phyloP scores from a whole-genome alignment of 75 land plant species.

The Ceratopteris richardii region DNA sequence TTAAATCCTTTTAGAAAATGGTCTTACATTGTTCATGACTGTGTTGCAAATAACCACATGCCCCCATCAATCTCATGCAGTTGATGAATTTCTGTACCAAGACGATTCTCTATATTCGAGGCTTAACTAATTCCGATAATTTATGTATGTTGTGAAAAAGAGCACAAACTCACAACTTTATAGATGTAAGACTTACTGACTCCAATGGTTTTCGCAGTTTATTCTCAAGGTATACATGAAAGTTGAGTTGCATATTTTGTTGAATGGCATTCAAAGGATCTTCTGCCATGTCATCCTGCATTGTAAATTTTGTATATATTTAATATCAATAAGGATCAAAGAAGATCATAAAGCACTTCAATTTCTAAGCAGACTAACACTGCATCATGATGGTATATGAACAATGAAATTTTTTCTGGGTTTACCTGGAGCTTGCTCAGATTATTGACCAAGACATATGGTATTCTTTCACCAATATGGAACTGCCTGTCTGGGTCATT shows the following conservation, averaged over 20 bases:
- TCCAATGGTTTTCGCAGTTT: constrained; percentile 36
- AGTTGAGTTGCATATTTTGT: constrained; percentile 20
- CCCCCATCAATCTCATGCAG: too few relatives aligned
- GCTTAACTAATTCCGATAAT: background rate
- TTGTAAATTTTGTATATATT: background rate
- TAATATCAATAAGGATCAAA: too few relatives aligned
- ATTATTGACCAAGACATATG: constrained; percentile 21
- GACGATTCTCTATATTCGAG: too few relatives aligned
- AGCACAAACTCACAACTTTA: too few relatives aligned
- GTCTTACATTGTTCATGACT: too few relatives aligned
- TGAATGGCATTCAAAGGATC: constrained; percentile 24
- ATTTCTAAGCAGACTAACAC: too few relatives aligned
- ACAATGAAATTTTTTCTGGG: too few relatives aligned
- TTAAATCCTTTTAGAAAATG: too few relatives aligned
- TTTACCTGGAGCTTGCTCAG: constrained; percentile 26
- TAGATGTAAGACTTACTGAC: constrained; percentile 14
- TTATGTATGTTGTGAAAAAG: background rate
- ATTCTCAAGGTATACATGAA: constrained; percentile 29
- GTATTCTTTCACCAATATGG: constrained; percentile 30
- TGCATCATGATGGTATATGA: too few relatives aligned
- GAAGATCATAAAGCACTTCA: too few relatives aligned
- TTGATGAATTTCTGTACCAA: too few relatives aligned
- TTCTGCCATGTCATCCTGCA: constrained; percentile 40
- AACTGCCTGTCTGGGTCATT: constrained; percentile 32
- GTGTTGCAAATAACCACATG: too few relatives aligned